phyloP scores from a whole-genome alignment of 106 monocot species.

The Dendrobium chrysotoxum region DNA sequence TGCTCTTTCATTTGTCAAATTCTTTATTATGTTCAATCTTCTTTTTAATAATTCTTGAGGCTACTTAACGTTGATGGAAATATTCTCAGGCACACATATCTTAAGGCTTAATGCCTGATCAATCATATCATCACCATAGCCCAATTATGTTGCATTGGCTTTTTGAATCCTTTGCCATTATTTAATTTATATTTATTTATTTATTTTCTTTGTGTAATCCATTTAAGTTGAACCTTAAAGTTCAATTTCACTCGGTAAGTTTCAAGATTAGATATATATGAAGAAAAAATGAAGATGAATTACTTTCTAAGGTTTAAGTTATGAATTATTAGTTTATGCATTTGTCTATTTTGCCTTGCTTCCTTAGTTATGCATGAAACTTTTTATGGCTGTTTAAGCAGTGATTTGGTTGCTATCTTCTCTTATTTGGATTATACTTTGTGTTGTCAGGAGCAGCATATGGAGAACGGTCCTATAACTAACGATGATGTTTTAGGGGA shows the following conservation, averaged over 20 bases:
- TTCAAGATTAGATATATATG: neutral
- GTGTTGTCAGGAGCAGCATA: conserved; percentile 31
- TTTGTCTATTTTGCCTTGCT: too few relatives aligned
- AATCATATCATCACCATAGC: neutral
- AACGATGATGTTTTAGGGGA: conserved; percentile 75
- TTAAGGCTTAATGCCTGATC: neutral
- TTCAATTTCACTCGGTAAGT: neutral
- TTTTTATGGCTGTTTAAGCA: neutral
- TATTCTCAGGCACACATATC: neutral
- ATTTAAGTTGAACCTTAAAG: neutral
- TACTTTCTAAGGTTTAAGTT: neutral
- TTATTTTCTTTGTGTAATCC: neutral
- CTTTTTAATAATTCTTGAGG: neutral
- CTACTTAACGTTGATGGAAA: neutral
- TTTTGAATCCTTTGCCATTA: neutral
- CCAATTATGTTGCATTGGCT: neutral
- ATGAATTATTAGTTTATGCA: neutral
- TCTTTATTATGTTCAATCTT: neutral
- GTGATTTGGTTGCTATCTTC: neutral
- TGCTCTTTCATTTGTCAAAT: neutral
- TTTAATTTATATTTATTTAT: neutral
- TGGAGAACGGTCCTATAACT: conserved; percentile 38
- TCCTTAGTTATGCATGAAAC: neutral
- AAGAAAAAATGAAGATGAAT: neutral
- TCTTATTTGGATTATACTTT: neutral